Evolutionary conservation across 2,329 filamentous ascomycete genomes (phyloP).

Genomic region (Coniosporium tulheliwenetii): DNA sequence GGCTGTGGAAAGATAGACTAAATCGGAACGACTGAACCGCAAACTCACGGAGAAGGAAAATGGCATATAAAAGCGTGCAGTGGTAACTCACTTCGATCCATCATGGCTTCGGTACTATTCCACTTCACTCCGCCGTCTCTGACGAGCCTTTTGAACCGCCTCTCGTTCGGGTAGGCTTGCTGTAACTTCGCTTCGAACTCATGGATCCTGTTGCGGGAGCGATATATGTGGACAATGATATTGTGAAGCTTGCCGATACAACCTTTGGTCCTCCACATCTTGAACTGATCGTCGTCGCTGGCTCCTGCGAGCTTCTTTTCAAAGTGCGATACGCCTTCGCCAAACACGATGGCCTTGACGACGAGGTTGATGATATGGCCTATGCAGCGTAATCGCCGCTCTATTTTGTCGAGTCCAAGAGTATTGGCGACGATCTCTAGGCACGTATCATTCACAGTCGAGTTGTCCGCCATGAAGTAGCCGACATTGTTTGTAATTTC

Average conservation of each 20-base stretch:
- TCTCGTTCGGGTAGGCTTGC: too few species aligned
- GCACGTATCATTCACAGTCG: conserved; percentile 4
- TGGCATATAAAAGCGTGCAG: too few species aligned
- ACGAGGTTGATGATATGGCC: conserved; percentile 7
- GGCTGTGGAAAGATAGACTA: too few species aligned
- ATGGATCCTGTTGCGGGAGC: too few species aligned
- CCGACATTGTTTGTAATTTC: conserved; percentile 2
- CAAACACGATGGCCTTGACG: conserved; percentile 4
- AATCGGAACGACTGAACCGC: too few species aligned
- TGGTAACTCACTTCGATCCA: too few species aligned
- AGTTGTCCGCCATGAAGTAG: conserved; percentile 8
- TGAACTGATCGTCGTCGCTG: conserved; percentile 1
- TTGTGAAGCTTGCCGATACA: conserved; percentile 6
- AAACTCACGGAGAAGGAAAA: too few species aligned
- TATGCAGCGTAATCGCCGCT: conserved; percentile 3
- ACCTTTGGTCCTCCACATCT: conserved; percentile 5
- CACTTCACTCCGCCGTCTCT: too few species aligned
- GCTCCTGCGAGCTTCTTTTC: not conserved
- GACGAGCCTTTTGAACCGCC: too few species aligned
- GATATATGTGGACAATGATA: conserved; percentile 3
- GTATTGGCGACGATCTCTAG: conserved; percentile 1
- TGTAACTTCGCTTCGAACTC: too few species aligned
- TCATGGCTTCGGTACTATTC: too few species aligned
- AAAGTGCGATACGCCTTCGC: conserved; percentile 3
- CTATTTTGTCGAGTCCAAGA: conserved; percentile 2